Base-by-base conservation (phyloP, 2,329 filamentous ascomycete species). In the Ophiostoma populinum region DNA sequence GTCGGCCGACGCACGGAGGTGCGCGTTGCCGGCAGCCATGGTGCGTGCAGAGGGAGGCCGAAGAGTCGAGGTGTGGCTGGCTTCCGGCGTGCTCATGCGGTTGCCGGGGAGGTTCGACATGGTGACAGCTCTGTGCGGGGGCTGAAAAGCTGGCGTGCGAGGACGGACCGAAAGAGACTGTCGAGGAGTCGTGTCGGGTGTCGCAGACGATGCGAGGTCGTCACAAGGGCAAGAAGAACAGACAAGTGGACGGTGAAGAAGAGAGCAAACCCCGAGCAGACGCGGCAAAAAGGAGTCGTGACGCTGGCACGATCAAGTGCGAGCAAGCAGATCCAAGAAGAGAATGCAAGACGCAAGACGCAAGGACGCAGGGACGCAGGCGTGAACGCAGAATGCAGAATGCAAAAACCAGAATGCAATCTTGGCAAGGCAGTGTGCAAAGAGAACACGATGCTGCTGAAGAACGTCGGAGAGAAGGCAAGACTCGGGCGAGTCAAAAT, bases 21-120 rank as follows among this genome's bases (percentile, higher is more conserved):
- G 81, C 56, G 38, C 22, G n/a, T 87, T 77, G 42, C 79, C 70
- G 41, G 79, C 70, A 40, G 75, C 80, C 47, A 92, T 65, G 29
- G 77, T 70, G 47, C 87, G 73, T 45, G 86, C 79, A 27, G 75
- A 69, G 32, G 85, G 81, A 32, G 86, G 82, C 42, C 87, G 80
- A 50, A 93, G 75, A 44, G 82, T 75, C 35, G 77, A 78, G 41
- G 80, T 74, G 50, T 75, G 83, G 48, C 76, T 79, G 36, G 80
- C 82, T 63, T 95, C 90, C 37, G 90, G 90, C 30, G 87, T 95
- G 67, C 86, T 95, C 61, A 95, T 95, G 50, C 90, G 80, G 61
- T 95, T 95, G 47, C 74, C 73, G 55, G 76, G 70, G 45, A 72
- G 62, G 48, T 75, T 73, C 56, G 79, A 72, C 69, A 75, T 74